Conservation (phyloP, 176 grass and related monocot genomes). For the Hordeum vulgare region DNA sequence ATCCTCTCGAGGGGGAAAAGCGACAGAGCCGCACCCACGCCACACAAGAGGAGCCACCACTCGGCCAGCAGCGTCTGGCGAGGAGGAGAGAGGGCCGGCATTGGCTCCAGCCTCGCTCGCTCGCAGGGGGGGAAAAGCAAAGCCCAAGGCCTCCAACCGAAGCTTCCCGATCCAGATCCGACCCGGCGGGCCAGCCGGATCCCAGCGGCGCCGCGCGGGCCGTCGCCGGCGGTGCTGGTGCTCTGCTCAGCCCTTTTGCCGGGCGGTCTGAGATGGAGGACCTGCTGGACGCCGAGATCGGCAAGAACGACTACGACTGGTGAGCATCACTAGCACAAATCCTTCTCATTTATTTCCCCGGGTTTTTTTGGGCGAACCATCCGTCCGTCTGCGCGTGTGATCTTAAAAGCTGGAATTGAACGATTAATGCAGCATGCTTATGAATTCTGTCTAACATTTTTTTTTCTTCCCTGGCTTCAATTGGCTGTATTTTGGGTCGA, state of each 20-base stretch:
- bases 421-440: neutral
- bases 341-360: neutral
- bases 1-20: neutral
- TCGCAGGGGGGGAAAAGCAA: neutral
- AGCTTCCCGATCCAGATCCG: constrained; percentile 20
- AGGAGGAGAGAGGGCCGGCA: neutral
- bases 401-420: neutral
- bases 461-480: neutral
- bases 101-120: neutral
- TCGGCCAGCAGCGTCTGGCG: neutral
- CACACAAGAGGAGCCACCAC: neutral
- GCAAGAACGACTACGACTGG: constrained; percentile 99
- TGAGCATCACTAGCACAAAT: neutral
- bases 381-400: neutral
- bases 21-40: neutral
- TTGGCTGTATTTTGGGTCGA: neutral
- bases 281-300: constrained; percentile 69
- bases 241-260: neutral
- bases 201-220: neutral
- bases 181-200: neutral
- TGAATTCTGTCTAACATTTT: neutral
- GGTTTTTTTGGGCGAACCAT: neutral
- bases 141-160: neutral
- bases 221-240: neutral
- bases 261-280: constrained; percentile 58